phyloP scores from a whole-genome alignment of 257 asterid species.

The Jasminum sambac region DNA sequence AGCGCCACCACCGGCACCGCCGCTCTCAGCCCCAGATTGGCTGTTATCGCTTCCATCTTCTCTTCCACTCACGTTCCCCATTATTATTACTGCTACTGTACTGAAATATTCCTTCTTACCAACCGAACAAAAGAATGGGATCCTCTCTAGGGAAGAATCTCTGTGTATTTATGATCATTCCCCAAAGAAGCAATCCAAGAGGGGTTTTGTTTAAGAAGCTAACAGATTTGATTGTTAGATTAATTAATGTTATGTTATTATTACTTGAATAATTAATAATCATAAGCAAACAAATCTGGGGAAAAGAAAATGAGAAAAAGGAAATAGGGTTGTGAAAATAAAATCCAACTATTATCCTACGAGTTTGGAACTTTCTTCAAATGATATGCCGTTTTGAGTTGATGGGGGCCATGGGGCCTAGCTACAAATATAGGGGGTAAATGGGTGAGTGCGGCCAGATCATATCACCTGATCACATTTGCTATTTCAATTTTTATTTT shows the following conservation, averaged over 20 bases:
- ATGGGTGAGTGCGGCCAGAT: conserved; percentile 5
- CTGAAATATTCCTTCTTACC: neutral
- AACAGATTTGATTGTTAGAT: neutral
- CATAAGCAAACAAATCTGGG: conserved; percentile 11
- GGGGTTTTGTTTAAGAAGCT: conserved; percentile 3
- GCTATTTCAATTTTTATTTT: too few relatives aligned
- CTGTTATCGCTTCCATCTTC: conserved; percentile 63
- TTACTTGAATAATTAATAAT: conserved; percentile 19
- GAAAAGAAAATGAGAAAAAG: neutral
- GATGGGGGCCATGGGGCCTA: neutral
- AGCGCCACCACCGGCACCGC: conserved; percentile 26
- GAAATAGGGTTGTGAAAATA: neutral
- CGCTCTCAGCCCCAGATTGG: conserved; percentile 51
- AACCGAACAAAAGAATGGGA: conserved; percentile 23
- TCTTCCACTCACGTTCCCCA: conserved; percentile 95
- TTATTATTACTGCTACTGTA: conserved; percentile 20
- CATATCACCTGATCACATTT: too few relatives aligned
- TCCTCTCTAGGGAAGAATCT: conserved; percentile 34
- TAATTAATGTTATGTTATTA: neutral
- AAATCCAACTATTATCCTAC: neutral
- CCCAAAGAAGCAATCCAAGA: neutral
- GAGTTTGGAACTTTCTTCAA: conserved; percentile 22
- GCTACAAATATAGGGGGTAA: neutral
- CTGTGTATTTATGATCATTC: conserved; percentile 28
- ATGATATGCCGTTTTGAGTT: conserved; percentile 15